Evolutionary conservation across 805 yeast genomes (phyloP).

Genomic region (Saccharomyces paradoxus): DNA sequence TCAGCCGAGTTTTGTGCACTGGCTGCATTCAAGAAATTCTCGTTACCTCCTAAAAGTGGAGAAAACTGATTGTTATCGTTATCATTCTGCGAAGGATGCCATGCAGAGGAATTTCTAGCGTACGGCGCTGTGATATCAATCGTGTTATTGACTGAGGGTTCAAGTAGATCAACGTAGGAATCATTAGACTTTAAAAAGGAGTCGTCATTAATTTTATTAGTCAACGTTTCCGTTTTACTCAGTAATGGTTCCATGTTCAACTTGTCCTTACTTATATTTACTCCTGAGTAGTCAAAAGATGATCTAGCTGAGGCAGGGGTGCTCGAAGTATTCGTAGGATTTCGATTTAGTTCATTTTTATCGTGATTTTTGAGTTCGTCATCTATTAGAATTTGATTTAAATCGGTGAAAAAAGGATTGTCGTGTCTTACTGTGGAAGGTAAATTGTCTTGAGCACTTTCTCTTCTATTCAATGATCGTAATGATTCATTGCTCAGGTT

Average conservation of each 20-base stretch:
- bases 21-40: neutral
- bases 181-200: constrained; percentile 26
- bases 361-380: constrained; percentile 2
- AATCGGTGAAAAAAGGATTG: constrained; percentile 18
- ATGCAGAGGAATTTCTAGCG: constrained; percentile 18
- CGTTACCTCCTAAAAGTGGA: neutral
- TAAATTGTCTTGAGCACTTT: constrained; percentile 16
- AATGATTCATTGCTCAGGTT: neutral
- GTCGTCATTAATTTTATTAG: constrained; percentile 8
- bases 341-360: constrained; percentile 2
- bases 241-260: constrained; percentile 27
- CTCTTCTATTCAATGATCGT: constrained; percentile 5
- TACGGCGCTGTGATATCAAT: constrained; percentile 35
- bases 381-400: constrained; percentile 18
- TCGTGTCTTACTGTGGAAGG: constrained; percentile 27
- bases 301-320: constrained; percentile 19
- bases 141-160: constrained; percentile 23
- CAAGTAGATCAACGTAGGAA: constrained; percentile 16
- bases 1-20: neutral
- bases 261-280: constrained; percentile 3
- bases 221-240: neutral
- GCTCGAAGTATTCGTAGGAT: constrained; percentile 2
- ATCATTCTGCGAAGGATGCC: constrained; percentile 21
- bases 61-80: neutral
- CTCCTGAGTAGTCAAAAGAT: constrained; percentile 13